These are phyloP conservation scores for Chlamydomonas incerta DNA, from an alignment of 139 green algal genomes.

Conservation along the genomic window DNA sequence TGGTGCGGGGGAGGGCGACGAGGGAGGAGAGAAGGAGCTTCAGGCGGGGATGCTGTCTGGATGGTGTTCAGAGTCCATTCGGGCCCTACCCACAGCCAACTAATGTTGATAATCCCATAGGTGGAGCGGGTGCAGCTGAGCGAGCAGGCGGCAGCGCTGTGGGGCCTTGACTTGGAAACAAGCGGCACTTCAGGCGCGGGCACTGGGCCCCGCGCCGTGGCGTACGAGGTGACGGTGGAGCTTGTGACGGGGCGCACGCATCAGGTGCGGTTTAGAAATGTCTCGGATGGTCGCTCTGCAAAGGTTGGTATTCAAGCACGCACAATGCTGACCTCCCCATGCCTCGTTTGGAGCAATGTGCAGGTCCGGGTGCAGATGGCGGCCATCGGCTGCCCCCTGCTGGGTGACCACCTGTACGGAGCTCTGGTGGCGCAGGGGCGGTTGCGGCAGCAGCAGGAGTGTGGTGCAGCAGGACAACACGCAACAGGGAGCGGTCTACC, in stretches of 20 bases:
- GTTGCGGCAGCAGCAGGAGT: slow-evolving; percentile 3
- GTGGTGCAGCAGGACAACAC: background rate
- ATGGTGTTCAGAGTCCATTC: background rate
- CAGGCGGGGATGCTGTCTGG: background rate
- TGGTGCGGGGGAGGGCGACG: background rate
- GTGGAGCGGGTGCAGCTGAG: slow-evolving; percentile 48
- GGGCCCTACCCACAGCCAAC: background rate
- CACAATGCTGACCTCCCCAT: too few relatives aligned
- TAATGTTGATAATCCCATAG: slow-evolving; percentile 13
- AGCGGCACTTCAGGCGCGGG: too few relatives aligned
- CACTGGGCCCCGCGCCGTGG: background rate
- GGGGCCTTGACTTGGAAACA: slow-evolving; percentile 5
- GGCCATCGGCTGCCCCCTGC: slow-evolving; percentile 69
- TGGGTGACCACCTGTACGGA: slow-evolving; percentile 82
- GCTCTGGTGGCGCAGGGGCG: slow-evolving; percentile 34
- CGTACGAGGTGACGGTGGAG: slow-evolving; percentile 70
- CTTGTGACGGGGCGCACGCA: slow-evolving; percentile 87
- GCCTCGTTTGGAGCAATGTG: too few relatives aligned
- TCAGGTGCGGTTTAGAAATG: slow-evolving; percentile 64
- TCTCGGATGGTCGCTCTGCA: too few relatives aligned
- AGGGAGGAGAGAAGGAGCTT: too few relatives aligned
- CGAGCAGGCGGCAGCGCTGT: slow-evolving; percentile 25
- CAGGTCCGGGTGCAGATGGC: slow-evolving; percentile 86
- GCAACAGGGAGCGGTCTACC: too few relatives aligned
- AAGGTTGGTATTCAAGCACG: too few relatives aligned